Evolutionary conservation across 768 basidiomycete species (phyloP), one percentile per base, ranked within the genome.

Genomic region (Phlegmacium glaucopus): DNA sequence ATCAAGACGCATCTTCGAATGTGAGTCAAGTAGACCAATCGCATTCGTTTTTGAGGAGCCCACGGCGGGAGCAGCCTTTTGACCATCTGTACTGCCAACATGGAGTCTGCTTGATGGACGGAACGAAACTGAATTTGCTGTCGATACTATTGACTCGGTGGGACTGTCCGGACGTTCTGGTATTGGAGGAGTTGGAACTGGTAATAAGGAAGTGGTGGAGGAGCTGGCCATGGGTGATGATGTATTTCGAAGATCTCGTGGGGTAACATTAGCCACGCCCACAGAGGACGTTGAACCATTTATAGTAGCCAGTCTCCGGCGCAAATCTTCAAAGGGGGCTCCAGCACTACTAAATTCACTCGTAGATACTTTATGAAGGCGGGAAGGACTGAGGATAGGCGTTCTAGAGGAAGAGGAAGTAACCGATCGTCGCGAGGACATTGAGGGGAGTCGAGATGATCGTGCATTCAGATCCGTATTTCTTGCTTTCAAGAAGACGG

Each of bases 41-140:
- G 89, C 95, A 58, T 85, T 94, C 6, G 83, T 79, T 60, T 80
- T 86, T 6, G 89, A 90, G 2, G 93, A 87, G 2, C 89, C 94
- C 34, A 98, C 70, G 4, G 94, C 91, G 22, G 96, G 89, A 0
- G 90, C 89, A 4, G 90, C 94, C 60, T 95, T 94, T 54, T 84
- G 83, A 1, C 83, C 78, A 53, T 93, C 91, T 10, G 75, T 75
- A 41, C 82, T 80, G 6, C 86, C 86, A 11, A 87, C 72, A 22
- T 87, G 87, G 37, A 90, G 62, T 32, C 83, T 74, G 51, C 83
- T 84, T 11, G 76, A 62, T 3, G 76, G 76, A 16, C 78, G 74
- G 45, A 83, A 71, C 1, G 77, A 74, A 9, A 78, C 74, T 0
- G 87, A 86, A 53, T 85, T 87, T 1, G 84, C 66, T 4, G 79